phyloP scores from a whole-genome alignment of 306 rosid genomes.

The Astragalus glycyphyllos region DNA sequence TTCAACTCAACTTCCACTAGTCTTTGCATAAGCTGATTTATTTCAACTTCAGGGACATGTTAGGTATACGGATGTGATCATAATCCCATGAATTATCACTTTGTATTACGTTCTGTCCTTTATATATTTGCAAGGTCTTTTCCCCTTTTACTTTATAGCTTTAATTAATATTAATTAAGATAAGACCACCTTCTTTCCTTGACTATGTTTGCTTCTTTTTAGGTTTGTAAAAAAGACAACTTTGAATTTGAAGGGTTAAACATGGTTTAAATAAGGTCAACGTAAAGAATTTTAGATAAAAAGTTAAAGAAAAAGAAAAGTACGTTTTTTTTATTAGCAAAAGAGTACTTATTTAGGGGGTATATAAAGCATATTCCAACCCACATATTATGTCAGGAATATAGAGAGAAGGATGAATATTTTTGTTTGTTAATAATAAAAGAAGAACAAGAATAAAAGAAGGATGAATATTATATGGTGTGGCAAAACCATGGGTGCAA shows the following conservation, averaged over 20 bases:
- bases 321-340: too few relatives aligned
- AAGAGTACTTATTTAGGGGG: too few relatives aligned
- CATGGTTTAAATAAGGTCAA: constrained; percentile 23
- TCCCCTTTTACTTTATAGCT: constrained; percentile 22
- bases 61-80: constrained; percentile 29
- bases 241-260: constrained; percentile 32
- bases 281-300: not conserved
- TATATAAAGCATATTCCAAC: too few relatives aligned
- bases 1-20: constrained; percentile 33
- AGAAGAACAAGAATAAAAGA: too few relatives aligned
- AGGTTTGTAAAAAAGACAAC: constrained; percentile 8
- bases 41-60: constrained; percentile 37
- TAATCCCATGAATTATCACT: constrained; percentile 25
- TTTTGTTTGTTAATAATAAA: too few relatives aligned
- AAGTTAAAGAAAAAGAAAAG: not conserved
- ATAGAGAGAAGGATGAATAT: too few relatives aligned
- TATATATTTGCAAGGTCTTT: not conserved
- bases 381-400: too few relatives aligned
- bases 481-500: too few relatives aligned
- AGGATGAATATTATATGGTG: too few relatives aligned
- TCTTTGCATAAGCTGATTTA: constrained; percentile 19
- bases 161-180: not conserved
- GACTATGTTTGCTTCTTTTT: constrained; percentile 35
- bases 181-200: not conserved
- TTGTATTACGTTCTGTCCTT: constrained; percentile 1